Percentiles rank a stretch among this genome's conserved stretches.
Conservation (phyloP, 768 basidiomycete species). For the Panaeolus cyanescens region DNA sequence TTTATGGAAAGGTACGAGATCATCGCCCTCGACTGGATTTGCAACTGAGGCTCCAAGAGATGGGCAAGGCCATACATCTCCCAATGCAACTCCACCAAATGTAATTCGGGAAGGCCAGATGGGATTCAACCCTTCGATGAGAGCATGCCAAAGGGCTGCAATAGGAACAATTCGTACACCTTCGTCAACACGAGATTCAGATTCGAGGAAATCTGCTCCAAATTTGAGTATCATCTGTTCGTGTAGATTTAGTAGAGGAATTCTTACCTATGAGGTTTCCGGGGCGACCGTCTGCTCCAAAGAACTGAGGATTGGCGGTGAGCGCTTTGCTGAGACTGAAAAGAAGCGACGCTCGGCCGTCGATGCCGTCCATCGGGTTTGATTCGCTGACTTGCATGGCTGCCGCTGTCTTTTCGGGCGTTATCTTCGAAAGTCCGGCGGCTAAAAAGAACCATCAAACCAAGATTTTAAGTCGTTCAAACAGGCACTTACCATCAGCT, state of each 20-base stretch:
- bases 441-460: conserved; percentile 43
- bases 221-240: not conserved
- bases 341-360: conserved; percentile 82
- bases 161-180: conserved; percentile 61
- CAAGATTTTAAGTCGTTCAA: not conserved
- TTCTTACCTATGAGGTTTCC: conserved; percentile 77
- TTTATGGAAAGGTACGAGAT: conserved; percentile 94
- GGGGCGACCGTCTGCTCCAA: conserved; percentile 73
- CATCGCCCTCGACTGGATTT: conserved; percentile 51
- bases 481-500: conserved; percentile 69
- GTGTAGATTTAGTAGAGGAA: not conserved
- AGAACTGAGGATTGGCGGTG: conserved; percentile 61
- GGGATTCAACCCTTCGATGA: conserved; percentile 79
- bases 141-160: conserved; percentile 75
- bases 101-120: conserved; percentile 88
- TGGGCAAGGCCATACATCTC: conserved; percentile 93
- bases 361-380: conserved; percentile 90
- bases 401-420: conserved; percentile 53
- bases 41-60: conserved; percentile 26
- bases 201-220: conserved; percentile 65
- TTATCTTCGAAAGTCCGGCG: conserved; percentile 66
- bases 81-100: conserved; percentile 71
- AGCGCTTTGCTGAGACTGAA: conserved; percentile 75
- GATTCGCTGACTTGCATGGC: conserved; percentile 78
- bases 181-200: conserved; percentile 47